These are phyloP conservation scores for Yarrowia sp. DNA, from an alignment of 805 yeast species.

Conservation along the genomic window DNA sequence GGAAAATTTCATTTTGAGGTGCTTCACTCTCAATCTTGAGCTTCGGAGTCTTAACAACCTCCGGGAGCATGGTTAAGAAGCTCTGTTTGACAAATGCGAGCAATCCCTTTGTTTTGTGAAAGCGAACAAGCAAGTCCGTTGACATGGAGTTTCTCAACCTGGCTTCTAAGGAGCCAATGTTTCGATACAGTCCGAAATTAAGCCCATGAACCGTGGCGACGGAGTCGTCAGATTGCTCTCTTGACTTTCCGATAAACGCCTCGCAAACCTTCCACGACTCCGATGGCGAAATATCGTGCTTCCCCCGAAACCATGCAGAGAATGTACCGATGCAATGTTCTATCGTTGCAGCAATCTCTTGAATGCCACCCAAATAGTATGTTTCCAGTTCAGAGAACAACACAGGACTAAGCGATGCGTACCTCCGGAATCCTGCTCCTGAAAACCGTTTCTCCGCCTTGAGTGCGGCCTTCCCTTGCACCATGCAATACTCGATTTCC, in stretches of 20 bases:
- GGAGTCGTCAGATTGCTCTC: neutral
- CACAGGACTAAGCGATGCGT: conserved; percentile 45
- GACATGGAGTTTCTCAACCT: neutral
- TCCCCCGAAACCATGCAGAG: conserved; percentile 45
- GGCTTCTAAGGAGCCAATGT: neutral
- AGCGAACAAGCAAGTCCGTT: neutral
- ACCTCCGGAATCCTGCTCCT: conserved; percentile 35
- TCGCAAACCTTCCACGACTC: conserved; percentile 28
- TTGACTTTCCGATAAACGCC: neutral
- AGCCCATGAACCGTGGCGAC: neutral
- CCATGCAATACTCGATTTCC: conserved; percentile 43
- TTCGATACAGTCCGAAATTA: neutral
- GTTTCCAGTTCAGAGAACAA: conserved; percentile 44
- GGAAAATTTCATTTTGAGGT: conserved; percentile 22
- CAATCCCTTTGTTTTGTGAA: neutral
- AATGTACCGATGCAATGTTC: conserved; percentile 42
- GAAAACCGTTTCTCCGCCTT: conserved; percentile 45
- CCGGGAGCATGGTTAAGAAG: conserved; percentile 4
- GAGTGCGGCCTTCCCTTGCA: conserved; percentile 53
- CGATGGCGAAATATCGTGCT: conserved; percentile 40
- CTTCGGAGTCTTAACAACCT: neutral
- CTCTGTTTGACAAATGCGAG: neutral
- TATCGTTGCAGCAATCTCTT: conserved; percentile 45
- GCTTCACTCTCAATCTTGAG: neutral
- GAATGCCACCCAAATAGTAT: conserved; percentile 53